Conservation (phyloP, 257 asterid species). For the Plantago elongata region DNA sequence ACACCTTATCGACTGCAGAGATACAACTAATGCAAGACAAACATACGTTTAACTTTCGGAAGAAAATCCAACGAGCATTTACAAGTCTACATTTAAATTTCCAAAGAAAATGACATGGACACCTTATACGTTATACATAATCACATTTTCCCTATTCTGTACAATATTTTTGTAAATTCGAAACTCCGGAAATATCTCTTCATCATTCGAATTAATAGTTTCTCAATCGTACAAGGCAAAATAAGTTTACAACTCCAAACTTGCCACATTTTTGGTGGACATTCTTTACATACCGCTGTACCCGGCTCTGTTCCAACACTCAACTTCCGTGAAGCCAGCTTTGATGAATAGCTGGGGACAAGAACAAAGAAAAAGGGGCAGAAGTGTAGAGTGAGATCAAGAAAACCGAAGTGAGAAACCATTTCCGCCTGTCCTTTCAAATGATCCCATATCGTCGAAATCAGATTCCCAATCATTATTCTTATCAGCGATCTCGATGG, state of each 20-base stretch:
- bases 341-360: not conserved
- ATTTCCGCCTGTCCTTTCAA: conserved; percentile 37
- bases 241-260: not conserved
- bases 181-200: not conserved
- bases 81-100: no score
- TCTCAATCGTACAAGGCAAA: not conserved
- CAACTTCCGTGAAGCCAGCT: not conserved
- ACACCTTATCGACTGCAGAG: no score
- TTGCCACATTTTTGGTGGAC: not conserved
- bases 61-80: no score
- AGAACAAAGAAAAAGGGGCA: not conserved
- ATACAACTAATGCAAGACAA: no score
- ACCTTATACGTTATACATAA: no score
- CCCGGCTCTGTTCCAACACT: not conserved
- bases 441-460: conserved; percentile 60
- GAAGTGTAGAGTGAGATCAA: conserved; percentile 21
- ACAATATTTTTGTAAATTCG: not conserved
- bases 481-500: conserved; percentile 41
- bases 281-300: not conserved
- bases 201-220: not conserved
- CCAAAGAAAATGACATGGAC: no score
- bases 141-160: no score
- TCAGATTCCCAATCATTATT: conserved; percentile 68
- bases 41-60: no score
- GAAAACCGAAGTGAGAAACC: conserved; percentile 67